Base-by-base conservation (phyloP, 148 eudicot species). In the Heliosperma pusillum region DNA sequence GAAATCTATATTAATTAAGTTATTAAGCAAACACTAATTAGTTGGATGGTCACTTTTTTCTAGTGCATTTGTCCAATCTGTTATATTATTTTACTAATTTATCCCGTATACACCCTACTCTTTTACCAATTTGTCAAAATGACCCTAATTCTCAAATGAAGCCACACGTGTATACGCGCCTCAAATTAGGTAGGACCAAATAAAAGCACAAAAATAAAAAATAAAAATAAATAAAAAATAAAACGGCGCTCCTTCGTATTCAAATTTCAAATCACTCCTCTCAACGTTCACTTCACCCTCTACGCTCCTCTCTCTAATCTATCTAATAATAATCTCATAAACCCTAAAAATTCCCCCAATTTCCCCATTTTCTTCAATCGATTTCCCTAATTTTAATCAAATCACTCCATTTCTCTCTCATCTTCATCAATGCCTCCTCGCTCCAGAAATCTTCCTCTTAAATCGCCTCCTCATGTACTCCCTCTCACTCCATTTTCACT, bases 381-480 rank as follows among this genome's bases (percentile, higher is more conserved):
- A 50, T 12, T 50, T 50, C 55, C 19, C 19, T 2, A 64, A 21
- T 11, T 10, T 24, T 10, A 59, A 22, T 59, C 29, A 21, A 13
- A 70, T 30, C 19, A 52, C 70, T 24, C 27, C 7, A 10, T 61
- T 27, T 42, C 61, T 47, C 74, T 63, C 20, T 33, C 29, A 52
- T 70, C 3, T 10, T 30, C 66, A 7, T 19, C 56, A 29, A 86
- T 88, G 91, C 33, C 81, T 17, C 52, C 86, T 76, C 85, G 89
- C 2, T 83, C 74, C 76, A 89, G 88, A 77, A 87, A 83, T 56
- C 78, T 84, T 30, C 87, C 86, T 69, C 87, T 81, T n/a, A 85
- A 83, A 50, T 78, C 81, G n/a, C 85, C 87, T 73, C 75, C 69
- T 5, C 75, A 25, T 53, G 86, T 86, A 86, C 67, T 82, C 19